phyloP scores from a whole-genome alignment of 1,284 basidiomycete genomes.

The Meira nashicola region DNA sequence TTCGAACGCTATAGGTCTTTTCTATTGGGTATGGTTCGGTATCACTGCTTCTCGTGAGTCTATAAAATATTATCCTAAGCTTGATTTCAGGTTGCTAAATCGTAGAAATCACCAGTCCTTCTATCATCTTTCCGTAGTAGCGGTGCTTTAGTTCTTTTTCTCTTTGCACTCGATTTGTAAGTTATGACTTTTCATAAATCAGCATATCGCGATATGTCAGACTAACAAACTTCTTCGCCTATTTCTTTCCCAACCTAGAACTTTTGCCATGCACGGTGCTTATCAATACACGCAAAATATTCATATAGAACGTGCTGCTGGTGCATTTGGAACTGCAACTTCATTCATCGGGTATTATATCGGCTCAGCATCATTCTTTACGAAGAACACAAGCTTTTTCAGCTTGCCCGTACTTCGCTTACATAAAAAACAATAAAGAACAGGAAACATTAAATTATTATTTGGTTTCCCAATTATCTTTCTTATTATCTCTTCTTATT shows the following conservation, averaged over 20 bases:
- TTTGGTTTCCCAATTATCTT: no score
- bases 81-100: background rate
- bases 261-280: conserved; percentile 13
- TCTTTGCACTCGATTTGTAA: conserved; percentile 12
- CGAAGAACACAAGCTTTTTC: conserved; percentile 7
- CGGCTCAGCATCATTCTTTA: conserved; percentile 24
- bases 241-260: conserved; percentile 1
- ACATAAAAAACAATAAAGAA: no score
- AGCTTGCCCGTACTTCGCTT: no score
- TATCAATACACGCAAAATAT: conserved; percentile 13
- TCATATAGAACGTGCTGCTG: conserved; percentile 18
- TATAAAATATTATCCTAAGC: background rate
- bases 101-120: conserved; percentile 14
- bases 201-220: background rate
- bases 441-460: no score
- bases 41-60: conserved; percentile 26
- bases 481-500: no score
- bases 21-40: conserved; percentile 37
- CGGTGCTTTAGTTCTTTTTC: conserved; percentile 22
- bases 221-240: background rate
- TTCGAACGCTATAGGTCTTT: conserved; percentile 22
- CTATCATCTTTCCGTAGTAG: conserved; percentile 21
- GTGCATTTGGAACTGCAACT: conserved; percentile 29
- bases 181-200: background rate
- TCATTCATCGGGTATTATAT: conserved; percentile 31